Evolutionary conservation across 257 asterid species (phyloP).

Genomic region (Solanum peruvianum): DNA sequence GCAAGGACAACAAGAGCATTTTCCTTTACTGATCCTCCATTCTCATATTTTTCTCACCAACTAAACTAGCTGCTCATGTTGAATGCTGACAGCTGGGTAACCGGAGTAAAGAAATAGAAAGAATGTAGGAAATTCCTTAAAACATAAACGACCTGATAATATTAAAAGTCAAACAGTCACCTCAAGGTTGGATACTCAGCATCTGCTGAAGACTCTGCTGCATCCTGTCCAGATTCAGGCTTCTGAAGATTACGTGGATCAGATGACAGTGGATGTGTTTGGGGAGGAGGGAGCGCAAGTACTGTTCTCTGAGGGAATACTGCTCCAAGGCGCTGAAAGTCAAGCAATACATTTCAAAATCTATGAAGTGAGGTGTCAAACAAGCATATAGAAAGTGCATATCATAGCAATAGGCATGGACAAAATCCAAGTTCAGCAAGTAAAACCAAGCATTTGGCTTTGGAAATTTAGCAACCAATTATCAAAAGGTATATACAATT

Average conservation of each 20-base stretch:
- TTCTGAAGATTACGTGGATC: conserved; percentile 37
- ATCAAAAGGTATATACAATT: background rate
- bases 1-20: background rate
- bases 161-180: conserved; percentile 17
- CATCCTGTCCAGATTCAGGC: conserved; percentile 48
- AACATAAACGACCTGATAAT: background rate
- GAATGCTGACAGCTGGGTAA: background rate
- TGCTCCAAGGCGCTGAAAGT: conserved; percentile 4
- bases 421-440: background rate
- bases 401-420: background rate
- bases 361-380: background rate
- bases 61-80: background rate
- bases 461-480: background rate
- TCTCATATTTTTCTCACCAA: background rate
- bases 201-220: conserved; percentile 83
- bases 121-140: background rate
- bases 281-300: background rate
- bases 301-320: conserved; percentile 8
- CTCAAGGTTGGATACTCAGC: conserved; percentile 93
- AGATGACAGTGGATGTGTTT: background rate
- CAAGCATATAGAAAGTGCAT: background rate
- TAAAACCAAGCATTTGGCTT: background rate
- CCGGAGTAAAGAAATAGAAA: background rate
- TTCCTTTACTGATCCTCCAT: background rate
- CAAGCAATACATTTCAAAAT: background rate